Evolutionary conservation across 164 flowering plant genomes (phyloP), one percentile per base, ranked within the genome.

Genomic region (Tetrastigma voinierianum): DNA sequence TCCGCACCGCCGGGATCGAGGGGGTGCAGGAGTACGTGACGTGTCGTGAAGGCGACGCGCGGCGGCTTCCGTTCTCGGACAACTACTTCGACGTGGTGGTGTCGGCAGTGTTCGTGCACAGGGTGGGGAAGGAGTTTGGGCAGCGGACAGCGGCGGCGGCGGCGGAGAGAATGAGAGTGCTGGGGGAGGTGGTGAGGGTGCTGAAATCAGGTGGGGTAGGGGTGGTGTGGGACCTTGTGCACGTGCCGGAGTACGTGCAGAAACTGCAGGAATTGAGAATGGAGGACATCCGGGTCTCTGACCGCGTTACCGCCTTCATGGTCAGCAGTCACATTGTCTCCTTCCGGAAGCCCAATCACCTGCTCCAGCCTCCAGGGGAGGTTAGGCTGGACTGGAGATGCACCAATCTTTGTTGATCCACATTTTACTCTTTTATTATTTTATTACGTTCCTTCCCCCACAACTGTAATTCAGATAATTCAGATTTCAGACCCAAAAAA

Each of bases 21-120:
- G 96, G 98, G 1, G 98, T 93, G 0, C 89, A 84, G 68, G 97
- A 91, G 72, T 90, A 91, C 64, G 97, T 94, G 55, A 94, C 97
- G 49, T 91, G 91, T 75, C 71, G 91, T 59, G 89, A 90, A 45
- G 98, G 97, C 1, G 97, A 94, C 71, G 87, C 89, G 14, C 67
- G 97, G 58, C 75, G 86, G 17, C 75, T 94, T 23, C 98, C 98
- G 3, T 94, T 94, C 71, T 75, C 75, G 2, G 95, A 91, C 65
- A 77, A 80, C 67, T 90, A 85, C 76, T 94, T 94, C 72, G 96
- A 94, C 67, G 97, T 86, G 74, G 98, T 94, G 72, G 95, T 90
- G 15, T 94, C 98, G 24, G 93, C 77, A 0, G 88, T 77, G 70
- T 87, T 82, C 66, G 72, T 94, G 61, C 96, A 93, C 76, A 87